A percentile compares a stretch with the other conserved stretches of the same genome.
Conservation (phyloP, 257 asterid species). For the Lycium barbarum region DNA sequence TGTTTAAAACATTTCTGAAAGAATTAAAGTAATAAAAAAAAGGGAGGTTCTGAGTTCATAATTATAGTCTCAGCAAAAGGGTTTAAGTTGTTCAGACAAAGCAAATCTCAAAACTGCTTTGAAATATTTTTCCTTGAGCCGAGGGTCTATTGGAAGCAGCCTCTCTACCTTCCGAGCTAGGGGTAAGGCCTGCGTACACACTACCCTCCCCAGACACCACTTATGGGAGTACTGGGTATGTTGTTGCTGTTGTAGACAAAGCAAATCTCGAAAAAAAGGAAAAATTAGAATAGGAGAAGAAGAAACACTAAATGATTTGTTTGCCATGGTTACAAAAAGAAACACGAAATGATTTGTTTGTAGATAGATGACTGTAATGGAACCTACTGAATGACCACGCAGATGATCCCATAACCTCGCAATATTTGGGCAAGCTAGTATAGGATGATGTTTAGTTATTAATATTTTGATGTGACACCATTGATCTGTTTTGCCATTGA, state of each 20-base stretch:
- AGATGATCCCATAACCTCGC: neutral
- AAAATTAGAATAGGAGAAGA: neutral
- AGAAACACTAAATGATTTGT: conserved; percentile 4
- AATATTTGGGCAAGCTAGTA: neutral
- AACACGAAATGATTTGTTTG: conserved; percentile 1
- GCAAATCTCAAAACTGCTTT: neutral
- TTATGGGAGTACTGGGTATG: too few species aligned
- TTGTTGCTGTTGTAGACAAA: neutral
- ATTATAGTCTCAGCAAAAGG: neutral
- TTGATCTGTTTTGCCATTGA: neutral
- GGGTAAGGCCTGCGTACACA: too few species aligned
- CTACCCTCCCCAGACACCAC: too few species aligned
- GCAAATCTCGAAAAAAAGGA: conserved; percentile 4
- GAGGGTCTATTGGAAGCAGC: too few species aligned
- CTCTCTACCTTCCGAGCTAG: too few species aligned
- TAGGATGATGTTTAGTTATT: neutral
- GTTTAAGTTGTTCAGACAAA: neutral
- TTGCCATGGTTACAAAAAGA: neutral
- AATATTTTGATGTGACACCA: neutral
- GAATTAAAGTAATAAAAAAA: neutral
- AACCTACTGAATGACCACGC: neutral
- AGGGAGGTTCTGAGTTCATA: neutral
- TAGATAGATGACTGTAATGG: conserved; percentile 1
- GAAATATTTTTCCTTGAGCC: too few species aligned
- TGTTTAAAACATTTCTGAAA: neutral